Conservation (phyloP, 2,329 filamentous ascomycete species). For the Neurospora crassa region DNA sequence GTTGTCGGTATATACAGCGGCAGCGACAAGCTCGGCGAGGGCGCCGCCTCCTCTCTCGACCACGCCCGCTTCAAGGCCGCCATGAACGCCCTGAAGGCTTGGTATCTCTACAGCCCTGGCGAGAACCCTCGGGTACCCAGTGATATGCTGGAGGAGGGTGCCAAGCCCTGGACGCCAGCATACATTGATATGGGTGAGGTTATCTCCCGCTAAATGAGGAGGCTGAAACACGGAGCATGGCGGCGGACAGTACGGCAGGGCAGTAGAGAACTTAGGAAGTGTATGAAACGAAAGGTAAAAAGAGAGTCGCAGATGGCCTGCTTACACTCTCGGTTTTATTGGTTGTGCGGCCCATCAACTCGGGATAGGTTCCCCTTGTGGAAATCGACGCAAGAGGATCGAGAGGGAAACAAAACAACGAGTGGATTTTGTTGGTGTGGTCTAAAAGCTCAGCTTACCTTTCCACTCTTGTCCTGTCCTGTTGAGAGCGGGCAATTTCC, state of each 20-base stretch:
- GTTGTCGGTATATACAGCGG: conserved; percentile 93
- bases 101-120: conserved; percentile 89
- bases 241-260: neutral
- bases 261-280: neutral
- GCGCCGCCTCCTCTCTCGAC: conserved; percentile 66
- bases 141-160: conserved; percentile 54
- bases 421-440: neutral
- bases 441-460: neutral
- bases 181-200: conserved; percentile 65
- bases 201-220: conserved; percentile 29
- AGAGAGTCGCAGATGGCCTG: neutral
- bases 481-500: neutral
- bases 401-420: neutral
- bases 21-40: conserved; percentile 84
- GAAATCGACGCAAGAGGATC: neutral
- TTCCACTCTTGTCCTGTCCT: neutral
- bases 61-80: conserved; percentile 71
- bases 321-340: neutral
- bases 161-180: conserved; percentile 54
- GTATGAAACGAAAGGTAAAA: neutral
- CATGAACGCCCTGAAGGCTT: conserved; percentile 78
- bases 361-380: neutral
- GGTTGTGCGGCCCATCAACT: neutral
- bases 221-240: neutral
- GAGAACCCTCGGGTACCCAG: conserved; percentile 56